Evolutionary conservation across 371 early-diverging fungal species (phyloP).

Genomic region (Apophysomyces ossiformis): DNA sequence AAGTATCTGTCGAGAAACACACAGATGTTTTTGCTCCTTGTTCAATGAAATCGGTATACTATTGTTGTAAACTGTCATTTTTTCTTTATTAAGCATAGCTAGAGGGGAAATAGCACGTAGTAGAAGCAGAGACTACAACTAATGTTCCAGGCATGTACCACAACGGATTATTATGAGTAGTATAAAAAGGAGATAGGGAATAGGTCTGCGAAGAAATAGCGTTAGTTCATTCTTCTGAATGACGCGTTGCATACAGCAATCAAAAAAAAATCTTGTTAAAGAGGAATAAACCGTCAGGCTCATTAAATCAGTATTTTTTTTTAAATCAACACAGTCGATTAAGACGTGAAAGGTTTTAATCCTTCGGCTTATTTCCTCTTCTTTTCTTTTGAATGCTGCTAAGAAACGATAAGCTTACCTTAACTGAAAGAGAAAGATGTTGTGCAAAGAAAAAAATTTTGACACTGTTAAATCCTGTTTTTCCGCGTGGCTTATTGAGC

Average conservation of each 20-base stretch:
- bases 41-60: too few species aligned
- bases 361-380: neutral
- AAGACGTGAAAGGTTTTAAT: neutral
- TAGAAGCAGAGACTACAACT: too few species aligned
- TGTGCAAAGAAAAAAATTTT: neutral
- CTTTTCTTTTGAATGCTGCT: neutral
- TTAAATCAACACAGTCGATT: slow-evolving; percentile 4
- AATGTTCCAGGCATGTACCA: too few species aligned
- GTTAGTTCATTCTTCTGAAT: neutral
- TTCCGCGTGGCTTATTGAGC: neutral
- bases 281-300: slow-evolving; percentile 3
- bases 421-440: neutral
- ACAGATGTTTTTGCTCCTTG: too few species aligned
- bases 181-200: too few species aligned
- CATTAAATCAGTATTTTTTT: neutral
- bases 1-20: too few species aligned
- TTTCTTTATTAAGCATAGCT: too few species aligned
- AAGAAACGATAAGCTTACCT: neutral
- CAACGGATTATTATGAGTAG: too few species aligned
- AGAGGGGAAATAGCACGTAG: too few species aligned
- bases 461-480: neutral
- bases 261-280: neutral
- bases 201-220: neutral
- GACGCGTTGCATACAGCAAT: neutral
- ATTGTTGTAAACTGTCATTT: too few species aligned